Evolutionary conservation across 768 basidiomycete genomes (phyloP).

Genomic region (Podaxis rugospora): DNA sequence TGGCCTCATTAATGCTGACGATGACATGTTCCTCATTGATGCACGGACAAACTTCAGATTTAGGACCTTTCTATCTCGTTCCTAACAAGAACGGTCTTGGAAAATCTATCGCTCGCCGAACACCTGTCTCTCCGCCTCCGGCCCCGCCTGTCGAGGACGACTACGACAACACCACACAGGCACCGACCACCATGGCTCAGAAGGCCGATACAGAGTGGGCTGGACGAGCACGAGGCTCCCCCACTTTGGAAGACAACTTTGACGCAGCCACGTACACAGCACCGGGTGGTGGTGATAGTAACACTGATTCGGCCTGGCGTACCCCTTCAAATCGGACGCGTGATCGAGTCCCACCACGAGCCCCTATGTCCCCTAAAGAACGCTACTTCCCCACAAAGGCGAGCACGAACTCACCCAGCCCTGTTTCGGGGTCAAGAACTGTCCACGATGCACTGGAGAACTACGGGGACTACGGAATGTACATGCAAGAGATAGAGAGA

Average conservation of each 20-base stretch:
- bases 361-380: background rate
- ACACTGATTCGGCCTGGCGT: slow-evolving; percentile 5
- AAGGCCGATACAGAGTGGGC: slow-evolving; percentile 20
- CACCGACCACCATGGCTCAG: slow-evolving; percentile 21
- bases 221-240: slow-evolving; percentile 13
- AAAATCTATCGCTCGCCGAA: slow-evolving; percentile 32
- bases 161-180: slow-evolving; percentile 32
- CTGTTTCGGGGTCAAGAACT: slow-evolving; percentile 5
- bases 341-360: slow-evolving; percentile 4
- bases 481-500: slow-evolving; percentile 27
- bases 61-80: slow-evolving; percentile 34
- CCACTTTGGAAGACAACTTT: slow-evolving; percentile 33
- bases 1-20: background rate
- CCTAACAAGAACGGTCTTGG: slow-evolving; percentile 32
- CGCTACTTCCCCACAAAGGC: slow-evolving; percentile 9
- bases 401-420: slow-evolving; percentile 13
- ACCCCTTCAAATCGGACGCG: slow-evolving; percentile 6
- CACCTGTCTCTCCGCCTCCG: slow-evolving; percentile 34
- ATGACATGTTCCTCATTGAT: background rate
- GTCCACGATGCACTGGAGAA: slow-evolving; percentile 23
- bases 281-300: slow-evolving; percentile 9
- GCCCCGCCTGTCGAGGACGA: slow-evolving; percentile 30
- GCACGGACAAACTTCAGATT: slow-evolving; percentile 19
- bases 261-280: slow-evolving; percentile 27
- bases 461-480: slow-evolving; percentile 31